Percentiles rank a stretch among this genome's conserved stretches.
These are phyloP conservation scores for Theobroma cacao DNA, from an alignment of 345 rosid species.

Conservation along the genomic window DNA sequence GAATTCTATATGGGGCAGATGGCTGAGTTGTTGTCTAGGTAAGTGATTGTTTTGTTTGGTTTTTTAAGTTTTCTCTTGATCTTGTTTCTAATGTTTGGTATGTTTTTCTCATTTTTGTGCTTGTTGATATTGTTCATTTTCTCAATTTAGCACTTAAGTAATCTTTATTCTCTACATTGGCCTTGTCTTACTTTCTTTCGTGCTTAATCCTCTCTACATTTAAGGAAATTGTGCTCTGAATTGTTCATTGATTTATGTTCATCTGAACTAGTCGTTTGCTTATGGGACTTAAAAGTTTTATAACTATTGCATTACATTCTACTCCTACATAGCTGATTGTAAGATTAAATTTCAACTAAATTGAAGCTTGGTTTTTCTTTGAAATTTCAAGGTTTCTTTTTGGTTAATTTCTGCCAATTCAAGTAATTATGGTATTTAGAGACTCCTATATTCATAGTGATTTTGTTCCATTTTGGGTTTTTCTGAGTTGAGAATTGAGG, in stretches of 20 bases:
- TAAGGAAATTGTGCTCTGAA: not conserved
- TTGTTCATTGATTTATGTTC: not conserved
- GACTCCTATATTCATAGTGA: not conserved
- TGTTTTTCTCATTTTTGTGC: not conserved
- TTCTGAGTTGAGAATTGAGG: not conserved
- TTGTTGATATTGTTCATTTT: not conserved
- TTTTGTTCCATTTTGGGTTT: not conserved
- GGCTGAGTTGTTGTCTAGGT: constrained; percentile 85
- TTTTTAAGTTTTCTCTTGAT: not conserved
- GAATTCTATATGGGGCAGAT: constrained; percentile 85
- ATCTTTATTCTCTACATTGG: not conserved
- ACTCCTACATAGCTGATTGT: not conserved
- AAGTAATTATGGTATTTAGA: not conserved
- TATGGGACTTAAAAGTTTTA: not conserved
- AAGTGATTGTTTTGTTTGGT: not conserved
- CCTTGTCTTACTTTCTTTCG: not conserved
- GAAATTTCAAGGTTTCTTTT: not conserved
- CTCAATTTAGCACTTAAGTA: not conserved
- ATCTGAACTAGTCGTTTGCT: not conserved
- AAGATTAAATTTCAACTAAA: not conserved
- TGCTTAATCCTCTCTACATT: not conserved
- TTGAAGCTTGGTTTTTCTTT: not conserved
- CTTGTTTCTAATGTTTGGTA: not conserved
- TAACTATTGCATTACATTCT: not conserved
- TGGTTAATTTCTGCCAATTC: not conserved